Base-by-base conservation (phyloP, 768 basidiomycete genomes). In the Mycena epipterygia region DNA sequence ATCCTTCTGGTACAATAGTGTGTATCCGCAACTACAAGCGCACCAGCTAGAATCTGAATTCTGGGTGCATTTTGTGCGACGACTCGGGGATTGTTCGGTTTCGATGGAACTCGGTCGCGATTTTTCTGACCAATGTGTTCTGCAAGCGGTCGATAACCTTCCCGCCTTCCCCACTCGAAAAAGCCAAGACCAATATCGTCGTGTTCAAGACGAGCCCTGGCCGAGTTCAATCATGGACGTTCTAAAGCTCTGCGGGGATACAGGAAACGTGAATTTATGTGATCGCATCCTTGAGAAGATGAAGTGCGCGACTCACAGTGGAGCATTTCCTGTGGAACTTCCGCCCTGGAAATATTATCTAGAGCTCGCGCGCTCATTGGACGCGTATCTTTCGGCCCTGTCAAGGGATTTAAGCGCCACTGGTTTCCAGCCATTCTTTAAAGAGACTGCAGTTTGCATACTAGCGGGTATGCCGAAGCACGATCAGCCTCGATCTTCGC, bases 311-410 rank as follows among this genome's bases (percentile, higher is more conserved):
- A 25, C 61, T 21, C 14, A 21, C 23, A 21, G 25, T 3, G 48
- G 35, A 3, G 6, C 19, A 7, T 51, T 62, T 33, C 33, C 48
- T 3, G 46, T 19, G 13, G 61, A 62, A 37, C 32, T n/a, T 27
- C 61, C 61, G 11, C 61, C 61, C 14, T 62, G 61, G 61, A 62
- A 35, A 52, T 39, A 62, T 25, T 51, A 62, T 30, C 48, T 62
- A 3, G 61, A 62, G 35, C 48, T 62, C 3, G 46, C 61, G 4
- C 46, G 32, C 33, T 37, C n/a, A 9, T 41, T 62, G 35, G 37
- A 62, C n/a, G 48, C n/a, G 6, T 49, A 33, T 39, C 46, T 62
- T 23, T 16, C n/a, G 8, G 6, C 61, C 17, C 16, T 29, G 23
- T 30, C 19, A 2, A 29, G n/a, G n/a, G n/a, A 46, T n/a, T 33